phyloP scores from a whole-genome alignment of 2,329 filamentous ascomycete genomes.

The Emericellopsis atlantica region DNA sequence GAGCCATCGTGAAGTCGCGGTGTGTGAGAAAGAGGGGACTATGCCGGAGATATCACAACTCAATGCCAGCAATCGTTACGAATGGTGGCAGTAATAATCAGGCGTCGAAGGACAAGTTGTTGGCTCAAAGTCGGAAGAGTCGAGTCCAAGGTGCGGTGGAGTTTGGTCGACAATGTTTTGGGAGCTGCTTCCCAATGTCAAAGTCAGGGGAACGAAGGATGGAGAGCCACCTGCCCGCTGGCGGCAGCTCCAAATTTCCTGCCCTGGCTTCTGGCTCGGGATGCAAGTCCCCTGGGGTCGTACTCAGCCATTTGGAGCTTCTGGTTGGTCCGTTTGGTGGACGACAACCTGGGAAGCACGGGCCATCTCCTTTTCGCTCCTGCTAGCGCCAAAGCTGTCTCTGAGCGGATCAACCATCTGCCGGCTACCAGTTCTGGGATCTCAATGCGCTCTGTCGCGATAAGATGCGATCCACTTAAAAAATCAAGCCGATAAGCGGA shows the following conservation, averaged over 20 bases:
- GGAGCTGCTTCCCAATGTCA: conserved; percentile 1
- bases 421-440: conserved; percentile 11
- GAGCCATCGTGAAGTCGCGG: conserved; percentile 35
- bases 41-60: conserved; percentile 1
- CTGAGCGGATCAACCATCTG: conserved; percentile 16
- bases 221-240: background rate
- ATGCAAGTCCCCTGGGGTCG: conserved; percentile 1
- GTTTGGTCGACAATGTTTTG: conserved; percentile 1
- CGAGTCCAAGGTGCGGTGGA: background rate
- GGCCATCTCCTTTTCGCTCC: conserved; percentile 2
- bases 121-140: background rate
- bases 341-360: conserved; percentile 1
- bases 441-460: background rate
- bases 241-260: conserved; percentile 13
- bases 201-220: conserved; percentile 21
- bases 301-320: background rate
- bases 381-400: conserved; percentile 6
- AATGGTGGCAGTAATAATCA: background rate
- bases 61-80: too few relatives aligned
- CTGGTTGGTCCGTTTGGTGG: conserved; percentile 14
- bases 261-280: conserved; percentile 10
- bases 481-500: conserved; percentile 8
- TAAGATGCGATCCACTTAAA: conserved; percentile 10
- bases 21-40: background rate
- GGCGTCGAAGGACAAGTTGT: background rate